Evolutionary conservation across 2,329 filamentous ascomycete genomes (phyloP).

Genomic region (Cladosporium velox): DNA sequence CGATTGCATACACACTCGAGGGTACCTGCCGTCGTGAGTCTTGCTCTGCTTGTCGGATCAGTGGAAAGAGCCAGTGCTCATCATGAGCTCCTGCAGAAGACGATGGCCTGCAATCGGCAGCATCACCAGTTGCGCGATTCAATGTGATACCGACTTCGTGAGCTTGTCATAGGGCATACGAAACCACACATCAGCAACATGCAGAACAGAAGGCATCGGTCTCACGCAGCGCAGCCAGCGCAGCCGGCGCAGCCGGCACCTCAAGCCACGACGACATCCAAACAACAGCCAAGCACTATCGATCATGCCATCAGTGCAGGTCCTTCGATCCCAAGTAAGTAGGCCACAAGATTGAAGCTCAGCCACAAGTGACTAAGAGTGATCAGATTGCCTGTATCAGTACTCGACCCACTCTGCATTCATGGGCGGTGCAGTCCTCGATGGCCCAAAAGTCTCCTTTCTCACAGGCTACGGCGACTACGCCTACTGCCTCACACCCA

Average conservation of each 20-base stretch:
- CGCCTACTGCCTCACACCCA: slow-evolving; percentile 7
- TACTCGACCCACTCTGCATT: slow-evolving; percentile 18
- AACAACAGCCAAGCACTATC: not conserved
- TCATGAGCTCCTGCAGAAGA: not conserved
- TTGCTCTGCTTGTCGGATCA: not conserved
- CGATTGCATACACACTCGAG: not conserved
- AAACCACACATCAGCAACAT: not conserved
- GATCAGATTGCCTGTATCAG: slow-evolving; percentile 18
- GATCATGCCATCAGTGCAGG: not conserved
- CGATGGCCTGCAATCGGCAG: not conserved
- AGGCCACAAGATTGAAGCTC: no score
- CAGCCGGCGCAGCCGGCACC: not conserved
- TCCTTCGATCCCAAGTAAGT: slow-evolving; percentile 11
- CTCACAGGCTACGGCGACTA: slow-evolving; percentile 16
- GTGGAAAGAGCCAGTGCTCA: not conserved
- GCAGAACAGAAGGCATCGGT: not conserved
- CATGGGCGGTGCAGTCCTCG: not conserved
- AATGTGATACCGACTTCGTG: not conserved
- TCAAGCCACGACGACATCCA: not conserved
- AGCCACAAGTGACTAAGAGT: not conserved
- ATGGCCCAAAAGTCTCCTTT: slow-evolving; percentile 6
- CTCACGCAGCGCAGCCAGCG: not conserved
- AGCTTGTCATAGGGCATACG: not conserved
- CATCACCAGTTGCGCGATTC: not conserved
- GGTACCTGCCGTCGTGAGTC: not conserved